Evolutionary conservation across 2,329 filamentous ascomycete species (phyloP).

Genomic region (Stachybotrys echinatus): DNA sequence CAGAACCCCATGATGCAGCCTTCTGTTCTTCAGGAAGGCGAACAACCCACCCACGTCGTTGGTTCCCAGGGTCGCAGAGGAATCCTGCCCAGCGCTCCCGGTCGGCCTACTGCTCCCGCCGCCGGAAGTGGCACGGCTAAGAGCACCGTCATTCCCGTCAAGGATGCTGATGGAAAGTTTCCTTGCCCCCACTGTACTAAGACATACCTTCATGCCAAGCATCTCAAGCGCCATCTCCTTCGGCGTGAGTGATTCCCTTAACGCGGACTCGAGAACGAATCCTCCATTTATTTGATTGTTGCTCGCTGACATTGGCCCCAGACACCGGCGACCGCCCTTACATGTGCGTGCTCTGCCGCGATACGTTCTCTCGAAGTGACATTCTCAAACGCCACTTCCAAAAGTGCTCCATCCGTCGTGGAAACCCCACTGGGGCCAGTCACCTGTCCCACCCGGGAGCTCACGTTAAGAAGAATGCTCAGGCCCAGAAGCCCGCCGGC

Average conservation of each 20-base stretch:
- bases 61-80: constrained; percentile 90
- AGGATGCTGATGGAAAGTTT: constrained; percentile 97
- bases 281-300: constrained; percentile 15
- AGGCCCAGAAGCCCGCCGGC: constrained; percentile 50
- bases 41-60: constrained; percentile 83
- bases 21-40: constrained; percentile 50
- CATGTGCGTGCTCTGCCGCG: constrained; percentile 95
- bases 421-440: constrained; percentile 90
- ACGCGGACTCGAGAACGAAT: constrained; percentile 4
- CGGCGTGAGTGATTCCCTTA: constrained; percentile 67
- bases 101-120: constrained; percentile 71
- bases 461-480: constrained; percentile 74
- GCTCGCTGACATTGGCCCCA: constrained; percentile 33
- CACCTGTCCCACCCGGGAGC: constrained; percentile 91
- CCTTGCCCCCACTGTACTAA: constrained; percentile 98
- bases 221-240: constrained; percentile 91
- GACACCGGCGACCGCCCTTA: constrained; percentile 98
- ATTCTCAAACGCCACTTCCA: constrained; percentile 99
- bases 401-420: constrained; percentile 94
- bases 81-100: constrained; percentile 85
- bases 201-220: constrained; percentile 95
- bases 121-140: constrained; percentile 66
- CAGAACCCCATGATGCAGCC: constrained; percentile 52
- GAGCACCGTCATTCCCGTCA: constrained; percentile 79
- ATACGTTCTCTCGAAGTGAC: constrained; percentile 96